Conservation (phyloP, 2,329 filamentous ascomycete species). For the Epichloe amarillans region DNA sequence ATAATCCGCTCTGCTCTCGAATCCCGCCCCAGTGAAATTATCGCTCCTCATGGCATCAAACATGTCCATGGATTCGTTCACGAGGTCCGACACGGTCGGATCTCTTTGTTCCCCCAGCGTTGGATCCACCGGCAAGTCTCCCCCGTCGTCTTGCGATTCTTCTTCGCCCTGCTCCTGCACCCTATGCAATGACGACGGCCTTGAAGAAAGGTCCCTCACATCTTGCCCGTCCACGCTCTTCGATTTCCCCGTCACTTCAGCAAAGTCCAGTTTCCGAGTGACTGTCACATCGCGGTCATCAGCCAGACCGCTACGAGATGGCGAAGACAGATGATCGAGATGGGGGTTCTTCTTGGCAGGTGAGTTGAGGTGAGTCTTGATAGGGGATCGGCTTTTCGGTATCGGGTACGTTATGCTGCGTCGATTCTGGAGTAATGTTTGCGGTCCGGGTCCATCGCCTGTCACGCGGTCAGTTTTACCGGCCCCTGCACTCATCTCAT, state of each 20-base stretch:
- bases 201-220: constrained; percentile 14
- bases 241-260: constrained; percentile 10
- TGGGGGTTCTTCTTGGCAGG: constrained; percentile 50
- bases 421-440: constrained; percentile 37
- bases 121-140: constrained; percentile 3
- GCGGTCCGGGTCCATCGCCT: constrained; percentile 42
- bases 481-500: not conserved
- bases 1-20: constrained; percentile 7
- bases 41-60: constrained; percentile 19
- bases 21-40: constrained; percentile 1
- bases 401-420: constrained; percentile 34
- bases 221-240: constrained; percentile 2
- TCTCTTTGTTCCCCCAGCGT: constrained; percentile 14
- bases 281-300: constrained; percentile 27
- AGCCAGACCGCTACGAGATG: constrained; percentile 25
- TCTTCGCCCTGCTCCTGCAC: constrained; percentile 12
- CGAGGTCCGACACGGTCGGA: constrained; percentile 16
- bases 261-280: constrained; percentile 42
- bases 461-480: not conserved
- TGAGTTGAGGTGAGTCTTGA: constrained; percentile 46
- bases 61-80: constrained; percentile 32
- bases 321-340: constrained; percentile 39
- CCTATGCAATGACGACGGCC: not conserved
- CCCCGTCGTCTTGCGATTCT: constrained; percentile 11
- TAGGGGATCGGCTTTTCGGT: constrained; percentile 42